phyloP scores from a whole-genome alignment of 2,329 filamentous ascomycete species.

The Hypoxylon sp. region DNA sequence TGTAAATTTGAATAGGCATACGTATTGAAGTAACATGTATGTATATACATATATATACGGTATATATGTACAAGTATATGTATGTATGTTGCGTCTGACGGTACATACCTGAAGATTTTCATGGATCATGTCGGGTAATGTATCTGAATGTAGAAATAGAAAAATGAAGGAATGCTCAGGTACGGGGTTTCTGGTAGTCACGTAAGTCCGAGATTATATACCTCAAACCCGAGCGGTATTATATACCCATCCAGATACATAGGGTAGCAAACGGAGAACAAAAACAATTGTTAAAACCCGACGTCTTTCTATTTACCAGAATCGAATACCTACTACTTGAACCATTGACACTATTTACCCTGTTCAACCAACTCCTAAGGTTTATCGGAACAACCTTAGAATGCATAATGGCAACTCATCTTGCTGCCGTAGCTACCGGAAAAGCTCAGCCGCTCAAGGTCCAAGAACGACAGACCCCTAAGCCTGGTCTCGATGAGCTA shows the following conservation, averaged over 20 bases:
- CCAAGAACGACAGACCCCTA: constrained; percentile 59
- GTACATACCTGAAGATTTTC: too few species aligned
- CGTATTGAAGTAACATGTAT: too few species aligned
- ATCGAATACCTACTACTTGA: not conserved
- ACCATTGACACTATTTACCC: not conserved
- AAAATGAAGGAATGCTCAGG: too few species aligned
- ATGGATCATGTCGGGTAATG: too few species aligned
- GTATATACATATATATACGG: too few species aligned
- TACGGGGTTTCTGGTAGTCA: not conserved
- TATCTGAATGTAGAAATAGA: too few species aligned
- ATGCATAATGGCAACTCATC: constrained; percentile 57
- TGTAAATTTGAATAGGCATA: too few species aligned
- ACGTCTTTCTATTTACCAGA: not conserved
- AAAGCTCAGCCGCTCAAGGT: constrained; percentile 59
- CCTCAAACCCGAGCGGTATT: constrained; percentile 6
- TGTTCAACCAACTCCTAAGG: not conserved
- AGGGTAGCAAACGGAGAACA: not conserved
- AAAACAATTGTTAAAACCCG: not conserved
- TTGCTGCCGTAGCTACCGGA: constrained; percentile 57
- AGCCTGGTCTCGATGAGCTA: constrained; percentile 62
- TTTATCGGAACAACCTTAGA: not conserved
- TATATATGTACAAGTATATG: too few species aligned
- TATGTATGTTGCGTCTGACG: too few species aligned
- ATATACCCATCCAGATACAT: not conserved
- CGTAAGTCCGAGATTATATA: constrained; percentile 16